Percentiles rank a stretch among this genome's conserved stretches.
These are phyloP conservation scores for Ogataea sp. DNA, from an alignment of 805 yeast species.

Conservation along the genomic window DNA sequence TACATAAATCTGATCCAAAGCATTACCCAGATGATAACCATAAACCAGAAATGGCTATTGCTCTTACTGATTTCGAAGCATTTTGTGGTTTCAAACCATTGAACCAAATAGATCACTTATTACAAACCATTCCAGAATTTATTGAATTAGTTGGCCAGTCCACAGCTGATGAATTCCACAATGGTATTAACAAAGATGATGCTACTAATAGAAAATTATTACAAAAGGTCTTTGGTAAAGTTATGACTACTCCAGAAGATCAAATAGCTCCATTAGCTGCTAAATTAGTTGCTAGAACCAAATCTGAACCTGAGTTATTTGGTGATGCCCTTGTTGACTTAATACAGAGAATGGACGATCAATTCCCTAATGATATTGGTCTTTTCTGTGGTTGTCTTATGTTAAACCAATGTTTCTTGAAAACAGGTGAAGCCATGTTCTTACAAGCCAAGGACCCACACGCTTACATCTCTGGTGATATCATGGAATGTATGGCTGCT, in stretches of 20 bases:
- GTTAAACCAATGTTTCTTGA: slow-evolving; percentile 77
- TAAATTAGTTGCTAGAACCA: slow-evolving; percentile 59
- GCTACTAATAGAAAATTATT: slow-evolving; percentile 52
- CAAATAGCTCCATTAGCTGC: slow-evolving; percentile 48
- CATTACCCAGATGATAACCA: slow-evolving; percentile 98
- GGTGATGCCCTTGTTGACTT: slow-evolving; percentile 57
- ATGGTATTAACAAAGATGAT: slow-evolving; percentile 40
- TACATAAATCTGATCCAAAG: slow-evolving; percentile 78
- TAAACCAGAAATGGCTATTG: slow-evolving; percentile 99
- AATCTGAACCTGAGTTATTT: slow-evolving; percentile 49
- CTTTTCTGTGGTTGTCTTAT: slow-evolving; percentile 91
- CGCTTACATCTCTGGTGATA: slow-evolving; percentile 95
- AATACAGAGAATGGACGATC: slow-evolving; percentile 69
- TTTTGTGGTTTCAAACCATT: slow-evolving; percentile 97
- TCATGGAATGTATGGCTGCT: slow-evolving; percentile 99
- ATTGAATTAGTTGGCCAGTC: slow-evolving; percentile 59
- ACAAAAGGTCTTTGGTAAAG: slow-evolving; percentile 67
- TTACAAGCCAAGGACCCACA: slow-evolving; percentile 96
- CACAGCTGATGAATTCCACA: slow-evolving; percentile 43
- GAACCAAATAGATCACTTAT: slow-evolving; percentile 59
- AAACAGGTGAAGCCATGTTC: slow-evolving; percentile 93
- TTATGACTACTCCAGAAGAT: slow-evolving; percentile 78
- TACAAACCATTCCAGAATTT: slow-evolving; percentile 73
- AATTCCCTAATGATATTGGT: slow-evolving; percentile 92
- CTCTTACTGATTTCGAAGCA: slow-evolving; percentile 92